Evolutionary conservation across 1,139 yeast genomes (phyloP), one percentile per base, ranked within the genome.

Genomic region (Kurtzmaniella quercitrusa): DNA sequence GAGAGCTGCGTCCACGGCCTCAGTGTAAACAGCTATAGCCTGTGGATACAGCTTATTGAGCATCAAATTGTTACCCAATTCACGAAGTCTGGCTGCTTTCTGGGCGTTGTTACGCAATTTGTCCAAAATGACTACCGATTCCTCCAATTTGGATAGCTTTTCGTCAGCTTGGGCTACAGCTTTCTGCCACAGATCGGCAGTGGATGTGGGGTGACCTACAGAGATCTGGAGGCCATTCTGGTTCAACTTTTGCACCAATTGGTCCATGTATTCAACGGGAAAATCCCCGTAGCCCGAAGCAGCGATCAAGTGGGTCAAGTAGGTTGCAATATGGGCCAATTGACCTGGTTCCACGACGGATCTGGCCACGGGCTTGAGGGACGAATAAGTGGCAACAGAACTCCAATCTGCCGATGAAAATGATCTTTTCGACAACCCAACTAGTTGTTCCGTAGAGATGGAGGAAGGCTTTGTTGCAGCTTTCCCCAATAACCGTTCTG

Each of bases 41-140:
- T 70, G 76, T 1, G 73, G 70, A 49, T 64, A 70, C 2, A 72
- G 63, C 48, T 53, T 57, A 45, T 59, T 63, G 9, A 62, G 46
- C 75, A 71, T 68, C 19, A 70, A 56, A 50, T 70, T 71, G 52
- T 72, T 72, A 8, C 74, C 77, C 46, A 60, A 66, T 50, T 72
- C 77, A 43, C 77, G 56, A 16, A 69, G 56, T 41, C 52, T 51
- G 29, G 46, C 41, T 2, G 66, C 53, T 19, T 19, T 14, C 6
- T 31, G 16, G 10, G 4, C 11, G 10, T 31, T 14, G 6, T 15
- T n/a, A 4, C 18, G 12, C 14, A 31, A 31, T 9, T 14, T n/a
- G 36, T 14, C 36, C 6, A 27, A 7, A 10, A 27, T 10, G 5
- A 27, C 31, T n/a, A 27, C 31, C 12, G 31, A 27, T 10, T 27